Percentiles rank a stretch among this genome's conserved stretches.
Conservation (phyloP, 2,329 filamentous ascomycete species). For the Colletotrichum gloeosporioides region DNA sequence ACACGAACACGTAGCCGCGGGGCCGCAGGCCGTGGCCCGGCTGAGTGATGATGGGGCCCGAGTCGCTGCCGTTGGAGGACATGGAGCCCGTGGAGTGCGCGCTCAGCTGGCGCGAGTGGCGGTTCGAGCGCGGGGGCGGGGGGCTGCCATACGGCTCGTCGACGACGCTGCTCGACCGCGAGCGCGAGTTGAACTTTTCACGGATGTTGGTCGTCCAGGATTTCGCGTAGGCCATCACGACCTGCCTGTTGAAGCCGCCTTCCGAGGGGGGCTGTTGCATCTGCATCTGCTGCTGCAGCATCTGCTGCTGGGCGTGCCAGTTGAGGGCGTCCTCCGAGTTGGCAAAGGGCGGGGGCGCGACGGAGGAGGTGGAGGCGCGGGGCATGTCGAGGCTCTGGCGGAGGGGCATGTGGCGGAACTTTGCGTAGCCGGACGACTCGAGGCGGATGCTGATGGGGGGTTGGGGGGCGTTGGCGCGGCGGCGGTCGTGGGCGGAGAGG, state of each 20-base stretch:
- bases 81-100: constrained; percentile 12
- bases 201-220: constrained; percentile 54
- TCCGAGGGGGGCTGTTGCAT: not conserved
- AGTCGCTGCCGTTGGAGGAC: constrained; percentile 24
- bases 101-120: constrained; percentile 19
- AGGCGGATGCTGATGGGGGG: constrained; percentile 58
- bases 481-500: constrained; percentile 24
- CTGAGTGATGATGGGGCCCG: constrained; percentile 40
- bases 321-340: constrained; percentile 16
- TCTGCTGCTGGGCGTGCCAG: constrained; percentile 10
- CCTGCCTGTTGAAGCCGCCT: constrained; percentile 55
- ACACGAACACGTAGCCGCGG: constrained; percentile 77
- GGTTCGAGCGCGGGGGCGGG: not conserved
- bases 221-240: constrained; percentile 63
- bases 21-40: constrained; percentile 56
- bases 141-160: not conserved
- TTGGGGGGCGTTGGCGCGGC: constrained; percentile 21
- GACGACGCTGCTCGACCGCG: constrained; percentile 26
- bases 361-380: not conserved
- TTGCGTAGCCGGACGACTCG: constrained; percentile 62
- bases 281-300: not conserved
- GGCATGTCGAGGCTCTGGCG: constrained; percentile 38
- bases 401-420: constrained; percentile 57
- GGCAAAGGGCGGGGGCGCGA: not conserved
- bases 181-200: constrained; percentile 45